Evolutionary conservation across 2,329 filamentous ascomycete species (phyloP).

Genomic region (Cladosporium sp.): DNA sequence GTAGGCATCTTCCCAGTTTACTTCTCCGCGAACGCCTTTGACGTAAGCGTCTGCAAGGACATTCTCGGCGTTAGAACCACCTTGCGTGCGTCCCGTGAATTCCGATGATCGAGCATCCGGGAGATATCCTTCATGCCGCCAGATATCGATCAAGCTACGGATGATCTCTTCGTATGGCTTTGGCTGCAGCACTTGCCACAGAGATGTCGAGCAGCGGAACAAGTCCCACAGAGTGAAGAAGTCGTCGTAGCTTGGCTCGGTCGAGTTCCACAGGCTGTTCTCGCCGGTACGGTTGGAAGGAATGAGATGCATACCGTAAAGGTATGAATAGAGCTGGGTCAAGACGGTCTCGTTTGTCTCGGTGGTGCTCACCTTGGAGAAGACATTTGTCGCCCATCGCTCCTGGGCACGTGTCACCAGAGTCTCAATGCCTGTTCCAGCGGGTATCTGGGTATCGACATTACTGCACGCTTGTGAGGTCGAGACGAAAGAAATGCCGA

Average conservation of each 20-base stretch:
- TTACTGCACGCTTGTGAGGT: slow-evolving; percentile 56
- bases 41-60: slow-evolving; percentile 69
- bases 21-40: slow-evolving; percentile 59
- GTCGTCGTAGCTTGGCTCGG: slow-evolving; percentile 67
- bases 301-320: slow-evolving; percentile 66
- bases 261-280: slow-evolving; percentile 60
- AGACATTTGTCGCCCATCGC: slow-evolving; percentile 58
- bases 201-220: slow-evolving; percentile 61
- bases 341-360: slow-evolving; percentile 20
- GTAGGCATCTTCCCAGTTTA: slow-evolving; percentile 63
- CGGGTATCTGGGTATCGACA: slow-evolving; percentile 55
- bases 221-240: slow-evolving; percentile 68
- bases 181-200: slow-evolving; percentile 64
- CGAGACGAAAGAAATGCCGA: slow-evolving; percentile 66
- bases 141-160: slow-evolving; percentile 65
- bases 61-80: slow-evolving; percentile 67
- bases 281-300: slow-evolving; percentile 68
- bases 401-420: slow-evolving; percentile 36
- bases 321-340: slow-evolving; percentile 52
- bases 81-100: slow-evolving; percentile 65
- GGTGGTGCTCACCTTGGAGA: slow-evolving; percentile 53
- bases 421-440: slow-evolving; percentile 6
- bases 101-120: slow-evolving; percentile 67
- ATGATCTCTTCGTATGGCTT: slow-evolving; percentile 61
- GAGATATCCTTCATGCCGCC: slow-evolving; percentile 61